Evolutionary conservation across 106 monocot species (phyloP).

Genomic region (Cymbidium sinense): DNA sequence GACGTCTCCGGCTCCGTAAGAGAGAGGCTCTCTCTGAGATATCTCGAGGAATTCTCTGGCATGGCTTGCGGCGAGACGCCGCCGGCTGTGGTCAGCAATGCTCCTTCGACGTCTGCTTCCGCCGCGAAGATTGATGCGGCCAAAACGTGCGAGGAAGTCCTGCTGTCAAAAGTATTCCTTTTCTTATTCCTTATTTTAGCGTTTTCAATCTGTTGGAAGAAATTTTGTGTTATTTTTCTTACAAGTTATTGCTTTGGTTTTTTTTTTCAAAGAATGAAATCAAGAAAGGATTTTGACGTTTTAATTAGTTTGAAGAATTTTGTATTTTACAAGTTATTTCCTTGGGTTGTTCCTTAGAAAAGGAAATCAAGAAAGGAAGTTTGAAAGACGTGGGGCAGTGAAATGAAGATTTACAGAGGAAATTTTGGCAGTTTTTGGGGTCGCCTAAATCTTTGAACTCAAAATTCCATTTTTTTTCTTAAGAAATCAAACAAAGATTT

Average conservation of each 20-base stretch:
- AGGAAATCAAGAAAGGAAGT: neutral
- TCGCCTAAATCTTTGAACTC: too few relatives aligned
- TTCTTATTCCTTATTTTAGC: neutral
- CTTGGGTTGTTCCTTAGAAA: neutral
- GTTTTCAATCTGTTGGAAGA: neutral
- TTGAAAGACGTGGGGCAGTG: neutral
- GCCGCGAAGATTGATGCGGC: neutral
- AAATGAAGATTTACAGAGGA: neutral
- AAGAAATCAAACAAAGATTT: too few relatives aligned
- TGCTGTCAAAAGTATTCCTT: conserved; percentile 4
- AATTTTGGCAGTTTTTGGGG: neutral
- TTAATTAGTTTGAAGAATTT: neutral
- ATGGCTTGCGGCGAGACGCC: conserved; percentile 3
- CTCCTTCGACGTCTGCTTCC: neutral
- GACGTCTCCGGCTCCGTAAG: conserved; percentile 11
- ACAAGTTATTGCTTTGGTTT: neutral
- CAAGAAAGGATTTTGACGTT: neutral
- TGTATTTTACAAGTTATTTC: neutral
- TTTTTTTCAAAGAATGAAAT: neutral
- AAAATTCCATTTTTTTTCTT: too few relatives aligned
- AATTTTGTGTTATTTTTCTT: neutral
- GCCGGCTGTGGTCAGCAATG: neutral
- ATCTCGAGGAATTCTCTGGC: conserved; percentile 24
- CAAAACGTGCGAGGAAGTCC: conserved; percentile 9
- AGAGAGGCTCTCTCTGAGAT: conserved; percentile 35